phyloP scores from a whole-genome alignment of 768 basidiomycete genomes.

The Rhodotorula babjevae region DNA sequence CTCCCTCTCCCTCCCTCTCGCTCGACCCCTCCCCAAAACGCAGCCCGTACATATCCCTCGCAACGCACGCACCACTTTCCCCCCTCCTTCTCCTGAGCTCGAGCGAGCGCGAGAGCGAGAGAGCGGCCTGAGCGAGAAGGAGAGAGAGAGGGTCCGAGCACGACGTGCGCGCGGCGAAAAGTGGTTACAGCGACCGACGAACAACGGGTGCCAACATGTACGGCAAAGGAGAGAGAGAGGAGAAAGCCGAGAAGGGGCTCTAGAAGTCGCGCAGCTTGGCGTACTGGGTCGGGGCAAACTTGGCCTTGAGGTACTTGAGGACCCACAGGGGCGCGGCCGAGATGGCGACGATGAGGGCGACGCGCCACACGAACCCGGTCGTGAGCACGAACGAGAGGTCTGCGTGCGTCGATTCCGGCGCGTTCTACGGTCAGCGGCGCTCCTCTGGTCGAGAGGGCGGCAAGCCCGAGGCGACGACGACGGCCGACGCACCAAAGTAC shows the following conservation, averaged over 20 bases:
- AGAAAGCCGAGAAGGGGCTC: no score
- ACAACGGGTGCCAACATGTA: no score
- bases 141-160: no score
- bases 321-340: slow-evolving; percentile 87
- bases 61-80: not conserved
- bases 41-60: not conserved
- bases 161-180: no score
- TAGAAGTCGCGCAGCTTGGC: slow-evolving; percentile 61
- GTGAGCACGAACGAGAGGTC: slow-evolving; percentile 91
- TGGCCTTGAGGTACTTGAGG: slow-evolving; percentile 77
- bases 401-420: slow-evolving; percentile 46
- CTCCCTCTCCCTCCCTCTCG: no score
- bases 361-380: slow-evolving; percentile 83
- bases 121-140: no score
- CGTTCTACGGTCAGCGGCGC: not conserved
- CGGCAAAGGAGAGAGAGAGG: no score
- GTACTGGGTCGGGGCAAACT: slow-evolving; percentile 85
- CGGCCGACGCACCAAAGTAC: slow-evolving; percentile 75
- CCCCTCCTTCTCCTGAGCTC: no score
- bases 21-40: not conserved
- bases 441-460: not conserved
- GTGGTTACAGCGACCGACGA: no score
- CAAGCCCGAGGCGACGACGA: no score
- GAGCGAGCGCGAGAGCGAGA: not conserved
- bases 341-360: slow-evolving; percentile 87